A percentile compares a stretch with the other conserved stretches of the same genome.
Evolutionary conservation across 2,329 filamentous ascomycete genomes (phyloP).

Genomic region (Diaporthe ampelina): DNA sequence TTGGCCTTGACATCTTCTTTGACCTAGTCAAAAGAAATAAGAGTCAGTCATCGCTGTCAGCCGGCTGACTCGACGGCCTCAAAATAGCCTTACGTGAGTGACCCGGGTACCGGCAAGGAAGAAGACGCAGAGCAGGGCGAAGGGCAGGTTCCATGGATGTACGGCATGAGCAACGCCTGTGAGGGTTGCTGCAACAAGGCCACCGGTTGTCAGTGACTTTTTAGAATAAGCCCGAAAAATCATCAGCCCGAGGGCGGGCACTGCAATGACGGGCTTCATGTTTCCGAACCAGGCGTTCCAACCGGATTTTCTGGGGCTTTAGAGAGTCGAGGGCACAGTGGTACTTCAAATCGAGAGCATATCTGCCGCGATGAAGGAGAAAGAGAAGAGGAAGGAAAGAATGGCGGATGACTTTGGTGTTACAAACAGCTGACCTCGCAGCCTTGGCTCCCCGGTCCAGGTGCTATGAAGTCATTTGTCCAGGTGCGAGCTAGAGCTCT

Average conservation of each 20-base stretch:
- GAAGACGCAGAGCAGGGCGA: slow-evolving; percentile 85
- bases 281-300: slow-evolving; percentile 36
- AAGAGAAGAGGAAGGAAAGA: not conserved
- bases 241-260: slow-evolving; percentile 71
- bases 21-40: slow-evolving; percentile 65
- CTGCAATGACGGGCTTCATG: slow-evolving; percentile 72
- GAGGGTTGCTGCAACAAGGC: slow-evolving; percentile 78
- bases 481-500: slow-evolving; percentile 15
- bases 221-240: slow-evolving; percentile 77
- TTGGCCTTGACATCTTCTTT: slow-evolving; percentile 89
- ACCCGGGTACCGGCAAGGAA: slow-evolving; percentile 87
- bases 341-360: not conserved
- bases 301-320: not conserved
- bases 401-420: not conserved
- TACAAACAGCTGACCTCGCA: not conserved
- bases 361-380: not conserved
- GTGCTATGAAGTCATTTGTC: slow-evolving; percentile 30
- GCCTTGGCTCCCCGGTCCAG: slow-evolving; percentile 1
- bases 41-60: slow-evolving; percentile 33
- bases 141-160: slow-evolving; percentile 97
- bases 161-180: slow-evolving; percentile 86
- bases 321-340: not conserved
- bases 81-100: slow-evolving; percentile 75
- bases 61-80: not conserved
- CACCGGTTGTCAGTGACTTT: slow-evolving; percentile 83